Evolutionary conservation across 768 basidiomycete species (phyloP), one percentile per base, ranked within the genome.

Genomic region (Mycena filopes): DNA sequence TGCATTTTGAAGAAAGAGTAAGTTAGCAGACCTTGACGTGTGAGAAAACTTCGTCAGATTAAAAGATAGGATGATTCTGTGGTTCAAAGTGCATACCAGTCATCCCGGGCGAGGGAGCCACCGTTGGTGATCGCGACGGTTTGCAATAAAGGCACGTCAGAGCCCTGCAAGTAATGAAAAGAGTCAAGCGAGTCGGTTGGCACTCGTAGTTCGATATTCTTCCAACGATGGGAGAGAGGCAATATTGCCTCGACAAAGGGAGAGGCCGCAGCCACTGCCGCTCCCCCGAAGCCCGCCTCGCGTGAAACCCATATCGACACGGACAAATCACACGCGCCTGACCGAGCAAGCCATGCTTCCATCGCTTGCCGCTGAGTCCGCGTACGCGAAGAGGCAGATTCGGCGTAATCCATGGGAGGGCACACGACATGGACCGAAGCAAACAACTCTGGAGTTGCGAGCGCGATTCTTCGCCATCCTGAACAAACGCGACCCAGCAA

Each of bases 1-100:
- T 12, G 64, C 64, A 26, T 60, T 50, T 49, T 65, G 64, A 59
- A 65, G 64, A 31, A 65, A 60, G 51, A 65, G 28, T 6, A 65
- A 53, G 54, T 60, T 65, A 36, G 18, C 57, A 26, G 64, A 65
- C 64, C 64, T 65, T 53, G 33, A 3, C 7, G 11, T 12, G 26
- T 25, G 33, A 38, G 21, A 2, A 11, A 36, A 36, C 11, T 36
- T 31, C 33, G 48, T 38, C 13, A 45, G 48, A 45, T 54, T 29
- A 13, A n/a, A 29, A 21, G 25, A 36, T 8, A 15, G 25, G 50
- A 25, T 8, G 36, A 49, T 25, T 8, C 8, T 42, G 33, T 20
- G 28, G 15, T 25, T 31, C 18, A 42, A 23, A 7, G 41, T 25
- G 38, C 64, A 38, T 60, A 65, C 64, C 64, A 65, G 42, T 65